Conservation (phyloP, 768 basidiomycete genomes). For the Leccinum rimulosum region DNA sequence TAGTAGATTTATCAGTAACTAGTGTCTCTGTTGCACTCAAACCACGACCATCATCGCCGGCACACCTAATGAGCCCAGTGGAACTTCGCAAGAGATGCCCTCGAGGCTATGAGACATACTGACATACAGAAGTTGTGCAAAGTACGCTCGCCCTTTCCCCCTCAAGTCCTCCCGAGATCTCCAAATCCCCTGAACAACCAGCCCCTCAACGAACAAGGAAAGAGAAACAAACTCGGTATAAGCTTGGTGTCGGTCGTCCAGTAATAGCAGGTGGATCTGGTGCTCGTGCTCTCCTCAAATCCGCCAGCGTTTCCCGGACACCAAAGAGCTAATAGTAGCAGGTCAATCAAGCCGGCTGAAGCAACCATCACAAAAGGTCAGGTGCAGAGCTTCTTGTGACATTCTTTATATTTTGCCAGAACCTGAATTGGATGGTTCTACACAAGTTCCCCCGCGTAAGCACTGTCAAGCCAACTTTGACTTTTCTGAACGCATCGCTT, state of each 20-base stretch:
- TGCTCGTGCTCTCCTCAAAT: slow-evolving; percentile 62
- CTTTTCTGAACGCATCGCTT: background rate
- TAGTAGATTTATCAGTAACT: slow-evolving; percentile 28
- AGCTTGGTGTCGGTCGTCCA: slow-evolving; percentile 72
- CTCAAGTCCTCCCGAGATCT: background rate
- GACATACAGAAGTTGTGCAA: slow-evolving; percentile 66
- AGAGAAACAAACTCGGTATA: slow-evolving; percentile 68
- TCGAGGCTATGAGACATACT: slow-evolving; percentile 51
- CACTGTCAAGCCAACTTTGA: background rate
- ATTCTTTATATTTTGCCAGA: slow-evolving; percentile 17
- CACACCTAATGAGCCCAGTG: slow-evolving; percentile 22
- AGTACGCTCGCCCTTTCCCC: slow-evolving; percentile 1
- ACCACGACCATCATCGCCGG: slow-evolving; percentile 33
- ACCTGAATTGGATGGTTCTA: slow-evolving; percentile 20
- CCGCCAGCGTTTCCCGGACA: slow-evolving; percentile 47
- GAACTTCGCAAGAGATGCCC: slow-evolving; percentile 37
- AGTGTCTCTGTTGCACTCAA: slow-evolving; percentile 46
- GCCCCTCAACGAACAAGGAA: slow-evolving; percentile 51
- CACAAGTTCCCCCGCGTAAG: slow-evolving; percentile 15
- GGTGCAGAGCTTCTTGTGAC: background rate
- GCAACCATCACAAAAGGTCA: slow-evolving; percentile 57
- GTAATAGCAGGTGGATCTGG: slow-evolving; percentile 63
- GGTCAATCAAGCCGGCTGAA: slow-evolving; percentile 48
- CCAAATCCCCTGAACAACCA: slow-evolving; percentile 17
- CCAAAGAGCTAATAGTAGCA: slow-evolving; percentile 47